Evolutionary conservation across 176 grass and related monocot species (phyloP).

Genomic region (barley (Hordeum vulgare)): DNA sequence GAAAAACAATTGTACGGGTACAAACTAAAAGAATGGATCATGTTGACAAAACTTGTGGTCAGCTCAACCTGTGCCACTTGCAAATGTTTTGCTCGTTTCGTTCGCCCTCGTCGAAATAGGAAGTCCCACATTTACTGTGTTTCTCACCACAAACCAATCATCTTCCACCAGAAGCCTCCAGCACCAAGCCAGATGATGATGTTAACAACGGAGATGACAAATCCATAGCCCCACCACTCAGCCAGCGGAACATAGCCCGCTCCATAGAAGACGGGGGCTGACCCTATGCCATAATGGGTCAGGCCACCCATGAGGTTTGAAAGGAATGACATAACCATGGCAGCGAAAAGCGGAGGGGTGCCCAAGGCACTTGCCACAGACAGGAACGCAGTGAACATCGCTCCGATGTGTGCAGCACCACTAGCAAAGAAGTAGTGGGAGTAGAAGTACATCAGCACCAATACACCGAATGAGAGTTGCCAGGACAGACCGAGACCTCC

Average conservation of each 20-base stretch:
- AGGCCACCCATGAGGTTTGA: constrained; percentile 95
- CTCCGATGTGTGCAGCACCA: constrained; percentile 92
- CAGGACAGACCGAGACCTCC: constrained; percentile 89
- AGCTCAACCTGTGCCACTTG: constrained; percentile 9
- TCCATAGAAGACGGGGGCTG: constrained; percentile 88
- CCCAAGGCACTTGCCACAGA: constrained; percentile 85
- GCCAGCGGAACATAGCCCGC: constrained; percentile 79
- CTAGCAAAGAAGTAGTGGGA: constrained; percentile 98
- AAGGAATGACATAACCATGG: constrained; percentile 84
- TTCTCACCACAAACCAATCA: constrained; percentile 91
- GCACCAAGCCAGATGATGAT: constrained; percentile 86
- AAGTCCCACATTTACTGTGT: not conserved
- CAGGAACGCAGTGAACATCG: constrained; percentile 94
- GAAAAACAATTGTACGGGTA: constrained; percentile 33
- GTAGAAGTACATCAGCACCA: constrained; percentile 96
- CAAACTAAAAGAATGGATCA: constrained; percentile 41
- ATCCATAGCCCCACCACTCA: constrained; percentile 94
- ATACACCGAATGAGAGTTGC: constrained; percentile 81
- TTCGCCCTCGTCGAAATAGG: not conserved
- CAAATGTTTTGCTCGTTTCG: constrained; percentile 19
- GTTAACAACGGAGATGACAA: constrained; percentile 76
- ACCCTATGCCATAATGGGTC: constrained; percentile 91
- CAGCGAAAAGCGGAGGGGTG: constrained; percentile 70
- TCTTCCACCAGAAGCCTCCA: constrained; percentile 96
- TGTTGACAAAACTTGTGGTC: constrained; percentile 46